Percentiles rank a stretch among this genome's conserved stretches.
Evolutionary conservation across 1,284 basidiomycete genomes (phyloP).

Genomic region (Prillingera fragicola): DNA sequence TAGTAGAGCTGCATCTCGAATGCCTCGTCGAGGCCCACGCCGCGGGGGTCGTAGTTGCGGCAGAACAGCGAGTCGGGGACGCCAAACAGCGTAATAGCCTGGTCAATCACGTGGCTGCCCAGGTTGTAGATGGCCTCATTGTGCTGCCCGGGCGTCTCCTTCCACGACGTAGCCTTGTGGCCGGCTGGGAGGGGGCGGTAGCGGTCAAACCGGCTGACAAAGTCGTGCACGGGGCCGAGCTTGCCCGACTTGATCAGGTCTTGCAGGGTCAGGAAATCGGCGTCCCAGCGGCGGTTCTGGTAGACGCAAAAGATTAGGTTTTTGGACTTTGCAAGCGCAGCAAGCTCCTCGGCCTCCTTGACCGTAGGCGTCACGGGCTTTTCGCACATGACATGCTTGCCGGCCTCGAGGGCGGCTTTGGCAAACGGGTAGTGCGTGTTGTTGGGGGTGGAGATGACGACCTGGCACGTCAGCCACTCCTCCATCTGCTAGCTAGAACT

Average conservation of each 20-base stretch:
- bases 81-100: slow-evolving; percentile 70
- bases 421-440: slow-evolving; percentile 65
- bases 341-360: slow-evolving; percentile 63
- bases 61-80: slow-evolving; percentile 58
- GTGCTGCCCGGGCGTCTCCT: slow-evolving; percentile 46
- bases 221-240: slow-evolving; percentile 35
- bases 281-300: slow-evolving; percentile 58
- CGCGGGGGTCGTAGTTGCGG: slow-evolving; percentile 31
- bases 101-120: slow-evolving; percentile 61
- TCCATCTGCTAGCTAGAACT: neutral
- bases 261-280: slow-evolving; percentile 69
- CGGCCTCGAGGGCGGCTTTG: slow-evolving; percentile 57
- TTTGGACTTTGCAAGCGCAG: slow-evolving; percentile 60
- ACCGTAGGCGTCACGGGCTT: slow-evolving; percentile 71
- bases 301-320: slow-evolving; percentile 62
- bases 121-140: slow-evolving; percentile 50
- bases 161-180: slow-evolving; percentile 54
- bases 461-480: slow-evolving; percentile 11
- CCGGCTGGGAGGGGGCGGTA: slow-evolving; percentile 56
- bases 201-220: slow-evolving; percentile 60
- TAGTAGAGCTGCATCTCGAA: slow-evolving; percentile 64
- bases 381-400: slow-evolving; percentile 74
- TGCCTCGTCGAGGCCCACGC: slow-evolving; percentile 42
- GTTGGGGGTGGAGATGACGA: slow-evolving; percentile 70
- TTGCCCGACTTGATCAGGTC: slow-evolving; percentile 54